phyloP scores from a whole-genome alignment of 768 basidiomycete species.

The Cystofilobasidium ferigula region DNA sequence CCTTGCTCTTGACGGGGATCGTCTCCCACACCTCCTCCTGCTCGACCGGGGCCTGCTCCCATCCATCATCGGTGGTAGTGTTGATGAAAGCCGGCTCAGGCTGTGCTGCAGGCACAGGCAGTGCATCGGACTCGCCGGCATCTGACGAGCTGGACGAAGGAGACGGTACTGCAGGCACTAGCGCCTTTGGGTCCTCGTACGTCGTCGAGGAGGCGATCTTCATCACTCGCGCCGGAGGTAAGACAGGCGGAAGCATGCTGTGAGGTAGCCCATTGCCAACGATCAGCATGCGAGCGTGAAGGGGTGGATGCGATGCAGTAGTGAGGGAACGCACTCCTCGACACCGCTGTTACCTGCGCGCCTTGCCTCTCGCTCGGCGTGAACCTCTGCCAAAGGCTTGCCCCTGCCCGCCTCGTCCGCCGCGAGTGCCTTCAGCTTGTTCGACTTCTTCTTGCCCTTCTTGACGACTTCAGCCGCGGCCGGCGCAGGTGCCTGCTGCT shows the following conservation, averaged over 20 bases:
- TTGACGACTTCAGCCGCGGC: not conserved
- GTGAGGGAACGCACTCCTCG: constrained; percentile 5
- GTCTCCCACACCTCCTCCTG: constrained; percentile 18
- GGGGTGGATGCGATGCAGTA: not conserved
- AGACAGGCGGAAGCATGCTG: constrained; percentile 22
- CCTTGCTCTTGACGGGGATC: constrained; percentile 16
- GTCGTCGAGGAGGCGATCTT: constrained; percentile 10
- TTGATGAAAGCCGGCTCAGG: not conserved
- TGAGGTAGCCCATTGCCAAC: not conserved
- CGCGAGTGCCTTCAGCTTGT: constrained; percentile 2
- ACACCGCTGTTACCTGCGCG: constrained; percentile 11
- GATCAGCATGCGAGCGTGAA: not conserved
- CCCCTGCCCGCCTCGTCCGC: not conserved
- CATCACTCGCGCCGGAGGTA: constrained; percentile 20
- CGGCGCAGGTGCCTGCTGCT: not conserved
- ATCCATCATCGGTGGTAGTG: not conserved
- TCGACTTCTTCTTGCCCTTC: constrained; percentile 10
- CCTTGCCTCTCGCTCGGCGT: constrained; percentile 15
- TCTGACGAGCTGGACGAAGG: not conserved
- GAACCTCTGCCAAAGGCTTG: constrained; percentile 10
- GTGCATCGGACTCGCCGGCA: not conserved
- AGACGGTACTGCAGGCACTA: not conserved
- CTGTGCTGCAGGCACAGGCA: not conserved
- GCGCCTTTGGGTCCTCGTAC: not conserved
- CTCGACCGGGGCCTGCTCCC: constrained; percentile 13